phyloP scores from a whole-genome alignment of 164 flowering plant genomes.

The Houttuynia cordata region DNA sequence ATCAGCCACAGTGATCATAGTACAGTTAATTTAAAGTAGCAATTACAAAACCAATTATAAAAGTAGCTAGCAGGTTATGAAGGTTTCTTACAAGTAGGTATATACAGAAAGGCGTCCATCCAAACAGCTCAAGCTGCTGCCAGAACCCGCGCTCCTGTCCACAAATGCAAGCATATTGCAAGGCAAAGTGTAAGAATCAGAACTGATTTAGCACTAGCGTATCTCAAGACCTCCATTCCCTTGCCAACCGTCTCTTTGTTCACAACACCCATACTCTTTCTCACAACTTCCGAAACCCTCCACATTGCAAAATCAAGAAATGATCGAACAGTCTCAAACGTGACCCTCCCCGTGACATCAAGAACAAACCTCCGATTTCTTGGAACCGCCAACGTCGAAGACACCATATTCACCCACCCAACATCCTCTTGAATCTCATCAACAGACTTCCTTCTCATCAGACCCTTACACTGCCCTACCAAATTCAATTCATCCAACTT shows the following conservation, averaged over 20 bases:
- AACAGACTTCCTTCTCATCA: neutral
- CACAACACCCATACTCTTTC: conserved; percentile 32
- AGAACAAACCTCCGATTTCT: conserved; percentile 72
- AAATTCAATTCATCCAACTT: neutral
- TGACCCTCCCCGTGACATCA: conserved; percentile 90
- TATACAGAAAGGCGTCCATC: neutral
- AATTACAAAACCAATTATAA: too few relatives aligned
- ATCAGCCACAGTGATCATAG: too few relatives aligned
- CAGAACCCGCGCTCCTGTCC: conserved; percentile 36
- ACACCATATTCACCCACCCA: conserved; percentile 58
- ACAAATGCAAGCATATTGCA: conserved; percentile 59
- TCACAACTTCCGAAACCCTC: conserved; percentile 48
- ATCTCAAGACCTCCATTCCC: conserved; percentile 52
- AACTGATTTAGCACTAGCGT: conserved; percentile 57
- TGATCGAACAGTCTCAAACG: conserved; percentile 72
- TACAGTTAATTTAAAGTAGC: too few relatives aligned
- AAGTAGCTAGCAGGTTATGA: neutral
- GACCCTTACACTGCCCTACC: neutral
- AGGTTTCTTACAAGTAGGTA: conserved; percentile 1
- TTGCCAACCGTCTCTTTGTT: conserved; percentile 46
- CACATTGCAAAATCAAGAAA: conserved; percentile 45
- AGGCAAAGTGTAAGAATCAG: conserved; percentile 58
- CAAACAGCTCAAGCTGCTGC: conserved; percentile 30
- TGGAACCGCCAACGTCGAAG: conserved; percentile 70
- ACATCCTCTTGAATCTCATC: conserved; percentile 17